Evolutionary conservation across 2,329 filamentous ascomycete genomes (phyloP).

Genomic region (Cladosporium sp.): DNA sequence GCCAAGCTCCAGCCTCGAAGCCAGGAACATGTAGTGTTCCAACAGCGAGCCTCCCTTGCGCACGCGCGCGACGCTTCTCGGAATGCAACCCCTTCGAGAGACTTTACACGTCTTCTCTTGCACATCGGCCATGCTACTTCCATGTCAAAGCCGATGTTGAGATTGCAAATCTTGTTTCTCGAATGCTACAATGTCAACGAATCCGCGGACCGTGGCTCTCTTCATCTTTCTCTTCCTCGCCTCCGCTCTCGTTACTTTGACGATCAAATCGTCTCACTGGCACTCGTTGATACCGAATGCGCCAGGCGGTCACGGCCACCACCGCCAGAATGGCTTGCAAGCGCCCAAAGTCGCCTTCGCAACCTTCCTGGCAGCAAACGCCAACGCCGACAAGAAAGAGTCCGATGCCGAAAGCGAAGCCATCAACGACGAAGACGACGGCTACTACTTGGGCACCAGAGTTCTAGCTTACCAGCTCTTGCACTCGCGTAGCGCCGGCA

Average conservation of each 20-base stretch:
- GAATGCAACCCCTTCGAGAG: not conserved
- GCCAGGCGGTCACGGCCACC: constrained; percentile 8
- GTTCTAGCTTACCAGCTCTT: constrained; percentile 43
- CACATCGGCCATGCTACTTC: not conserved
- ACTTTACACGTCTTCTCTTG: not conserved
- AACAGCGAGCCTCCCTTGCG: not conserved
- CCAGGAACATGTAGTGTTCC: not conserved
- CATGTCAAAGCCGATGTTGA: not conserved
- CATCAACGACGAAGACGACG: constrained; percentile 37
- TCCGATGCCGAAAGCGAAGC: constrained; percentile 30
- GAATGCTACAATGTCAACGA: constrained; percentile 20
- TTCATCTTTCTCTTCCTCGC: constrained; percentile 39
- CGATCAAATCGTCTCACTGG: constrained; percentile 28
- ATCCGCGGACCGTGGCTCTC: constrained; percentile 35
- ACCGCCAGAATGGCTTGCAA: constrained; percentile 25
- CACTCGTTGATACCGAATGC: constrained; percentile 28
- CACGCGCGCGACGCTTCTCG: not conserved
- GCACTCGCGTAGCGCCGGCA: constrained; percentile 39
- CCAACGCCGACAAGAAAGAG: constrained; percentile 24
- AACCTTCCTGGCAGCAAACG: constrained; percentile 40
- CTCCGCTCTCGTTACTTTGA: constrained; percentile 39
- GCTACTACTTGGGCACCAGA: constrained; percentile 40
- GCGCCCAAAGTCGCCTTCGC: constrained; percentile 41
- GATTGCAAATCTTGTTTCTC: not conserved
- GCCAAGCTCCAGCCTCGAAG: not conserved